Evolutionary conservation across 139 green algal species (phyloP).

Genomic region (Pleodorina starrii): DNA sequence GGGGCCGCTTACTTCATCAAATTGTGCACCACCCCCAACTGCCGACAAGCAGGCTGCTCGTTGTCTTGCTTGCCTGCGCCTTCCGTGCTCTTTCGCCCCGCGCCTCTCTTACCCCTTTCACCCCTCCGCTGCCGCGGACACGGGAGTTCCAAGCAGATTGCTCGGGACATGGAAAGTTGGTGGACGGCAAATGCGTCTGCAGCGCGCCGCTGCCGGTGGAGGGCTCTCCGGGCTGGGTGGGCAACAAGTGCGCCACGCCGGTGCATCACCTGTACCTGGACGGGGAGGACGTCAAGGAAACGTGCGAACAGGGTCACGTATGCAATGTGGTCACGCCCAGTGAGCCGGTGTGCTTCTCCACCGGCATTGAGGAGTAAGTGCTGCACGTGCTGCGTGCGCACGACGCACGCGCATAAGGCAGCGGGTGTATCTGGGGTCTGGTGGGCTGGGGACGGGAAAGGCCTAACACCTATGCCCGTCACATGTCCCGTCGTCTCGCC

Average conservation of each 20-base stretch:
- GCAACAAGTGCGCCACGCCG: not conserved
- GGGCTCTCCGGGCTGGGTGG: not conserved
- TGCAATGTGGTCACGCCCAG: constrained; percentile 15
- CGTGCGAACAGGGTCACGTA: not conserved
- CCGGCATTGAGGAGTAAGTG: constrained; percentile 22
- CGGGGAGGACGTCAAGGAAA: constrained; percentile 27
- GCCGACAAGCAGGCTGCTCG: not conserved
- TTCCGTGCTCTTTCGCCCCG: no score
- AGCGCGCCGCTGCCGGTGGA: not conserved
- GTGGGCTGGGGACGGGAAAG: no score
- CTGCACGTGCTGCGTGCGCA: no score
- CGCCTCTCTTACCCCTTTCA: not conserved
- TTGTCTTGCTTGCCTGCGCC: no score
- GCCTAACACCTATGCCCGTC: no score
- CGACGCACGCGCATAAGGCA: no score
- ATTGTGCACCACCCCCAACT: no score
- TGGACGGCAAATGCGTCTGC: constrained; percentile 30
- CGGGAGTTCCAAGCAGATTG: not conserved
- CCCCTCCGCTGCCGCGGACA: not conserved
- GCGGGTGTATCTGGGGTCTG: no score
- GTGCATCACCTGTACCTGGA: constrained; percentile 17
- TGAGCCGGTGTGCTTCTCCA: constrained; percentile 22
- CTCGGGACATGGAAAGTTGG: not conserved
- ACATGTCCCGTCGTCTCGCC: no score
- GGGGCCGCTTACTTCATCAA: no score